Base-by-base conservation (phyloP, 257 asterid genomes). In the Rubia yunnanensis region DNA sequence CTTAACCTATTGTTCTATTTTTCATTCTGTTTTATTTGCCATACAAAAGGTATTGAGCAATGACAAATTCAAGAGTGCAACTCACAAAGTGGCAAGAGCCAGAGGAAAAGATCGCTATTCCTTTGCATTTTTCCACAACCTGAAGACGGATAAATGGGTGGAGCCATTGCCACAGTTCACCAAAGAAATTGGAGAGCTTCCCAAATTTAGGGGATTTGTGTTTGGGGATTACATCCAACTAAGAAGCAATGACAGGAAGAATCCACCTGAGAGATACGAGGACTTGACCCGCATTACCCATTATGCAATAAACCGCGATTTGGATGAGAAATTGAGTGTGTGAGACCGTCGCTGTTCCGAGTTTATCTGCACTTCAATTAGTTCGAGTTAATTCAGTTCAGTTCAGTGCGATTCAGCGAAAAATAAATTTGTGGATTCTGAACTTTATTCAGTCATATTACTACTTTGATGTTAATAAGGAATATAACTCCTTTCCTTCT, bases 121-220 rank as follows among this genome's bases (percentile, higher is more conserved):
- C 7, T 70, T 71, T 73, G 65, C 76, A 17, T 85, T 72, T 64
- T 85, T 82, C 77, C 72, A 76, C 17, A 76, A 63, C 53, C 23
- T 80, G 74, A 63, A 35, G 3, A 77, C 78, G 0, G 83, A 62
- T n/a, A 74, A 80, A 53, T 73, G 82, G 85, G 75, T 85, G n/a
- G 83, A 82, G 59, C 91, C 86, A 11, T 62, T 85, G 28, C 73
- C 82, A 1, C 69, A 75, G 2, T 78, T 85, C 23, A 82, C 83
- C 10, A 10, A 65, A 52, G 69, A 80, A 1, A 66, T 78, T 4
- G 82, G 71, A 20, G 67, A 82, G 61, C n/a, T 64, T 20, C 86
- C 85, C 0, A 80, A 71, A 61, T 85, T 80, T 41, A 71, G 28
- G 52, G 78, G 86, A 14, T 84, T 84, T 26, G 0, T 58, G 0